Evolutionary conservation across 208 protist genomes (phyloP).

Genomic region (Leishmania martiniquensis): DNA sequence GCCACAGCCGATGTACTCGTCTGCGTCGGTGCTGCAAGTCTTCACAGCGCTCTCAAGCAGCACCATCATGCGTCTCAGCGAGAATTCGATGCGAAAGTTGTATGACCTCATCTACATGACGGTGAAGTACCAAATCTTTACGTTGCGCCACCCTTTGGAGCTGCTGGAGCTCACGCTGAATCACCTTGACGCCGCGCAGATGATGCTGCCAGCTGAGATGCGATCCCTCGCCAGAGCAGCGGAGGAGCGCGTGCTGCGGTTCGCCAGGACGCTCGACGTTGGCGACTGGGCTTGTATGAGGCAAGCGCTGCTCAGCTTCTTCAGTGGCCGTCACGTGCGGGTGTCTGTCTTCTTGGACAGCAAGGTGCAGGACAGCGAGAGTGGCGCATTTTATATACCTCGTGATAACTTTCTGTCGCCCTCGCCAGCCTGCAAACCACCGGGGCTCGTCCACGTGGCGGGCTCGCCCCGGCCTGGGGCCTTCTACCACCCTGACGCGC

Average conservation of each 20-base stretch:
- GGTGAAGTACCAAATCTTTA: constrained; percentile 92
- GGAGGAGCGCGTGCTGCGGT: constrained; percentile 25
- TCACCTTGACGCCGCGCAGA: constrained; percentile 75
- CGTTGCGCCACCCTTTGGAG: constrained; percentile 79
- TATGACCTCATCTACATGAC: constrained; percentile 94
- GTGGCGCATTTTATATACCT: constrained; percentile 67
- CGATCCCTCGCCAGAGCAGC: constrained; percentile 27
- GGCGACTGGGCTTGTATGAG: constrained; percentile 66
- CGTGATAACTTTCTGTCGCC: constrained; percentile 47
- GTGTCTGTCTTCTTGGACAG: constrained; percentile 89
- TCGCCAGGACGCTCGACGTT: constrained; percentile 34
- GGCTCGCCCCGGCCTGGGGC: background rate
- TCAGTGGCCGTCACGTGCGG: constrained; percentile 61
- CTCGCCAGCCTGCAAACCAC: constrained; percentile 41
- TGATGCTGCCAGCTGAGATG: constrained; percentile 31
- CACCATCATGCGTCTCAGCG: constrained; percentile 88
- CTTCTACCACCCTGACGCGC: constrained; percentile 63
- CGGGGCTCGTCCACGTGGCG: constrained; percentile 52
- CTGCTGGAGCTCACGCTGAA: constrained; percentile 87
- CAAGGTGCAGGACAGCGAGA: constrained; percentile 60
- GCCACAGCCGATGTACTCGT: constrained; percentile 81
- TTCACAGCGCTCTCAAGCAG: constrained; percentile 83
- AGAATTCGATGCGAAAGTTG: constrained; percentile 89
- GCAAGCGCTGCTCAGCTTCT: constrained; percentile 77
- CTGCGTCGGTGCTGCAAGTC: constrained; percentile 55